Evolutionary conservation across 164 flowering plant species (phyloP), one percentile per base, ranked within the genome.

Genomic region (Tetrastigma voinierianum): DNA sequence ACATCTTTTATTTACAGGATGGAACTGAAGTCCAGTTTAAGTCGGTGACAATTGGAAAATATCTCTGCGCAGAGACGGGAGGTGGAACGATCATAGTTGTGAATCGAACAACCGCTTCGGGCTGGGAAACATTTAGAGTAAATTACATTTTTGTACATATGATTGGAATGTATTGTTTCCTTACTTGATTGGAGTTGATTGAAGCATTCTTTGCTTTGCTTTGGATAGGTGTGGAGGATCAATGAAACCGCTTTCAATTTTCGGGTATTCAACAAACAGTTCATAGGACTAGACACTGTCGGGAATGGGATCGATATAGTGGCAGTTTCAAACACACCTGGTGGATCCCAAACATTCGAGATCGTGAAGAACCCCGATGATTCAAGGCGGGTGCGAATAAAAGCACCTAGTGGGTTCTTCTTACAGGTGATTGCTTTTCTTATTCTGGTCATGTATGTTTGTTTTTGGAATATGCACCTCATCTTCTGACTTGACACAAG

Each of bases 211-310:
- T 24, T 46, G 57, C 46, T 32, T 18, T 57, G 24, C 2, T 19
- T 67, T 58, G 1, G 70, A 69, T 55, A 87, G 96, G 32, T 87
- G 61, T 90, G 96, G 90, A 86, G 93, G 72, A 74, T 85, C 61
- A 84, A 72, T 43, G 84, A 78, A 72, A 79, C 63, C 5, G 68
- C 45, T 16, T 90, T 85, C 66, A 68, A 84, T n/a, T 76, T 88
- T 12, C 72, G 85, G 61, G 89, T 87, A 4, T 83, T 84, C 70
- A 79, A 76, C 73, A 77, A 75, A 46, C 85, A 84, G 54, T 87
- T 85, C 48, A 65, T 83, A 53, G 93, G 93, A 61, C 18, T 82
- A 1, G 77, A 70, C 24, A 66, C 24, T 47, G 59, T 48, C 19
- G 80, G 81, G 21, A 73, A 67, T 45, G 75, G 72, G 5, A 47